These are phyloP conservation scores for Viridothelium virens DNA, from an alignment of 495 filamentous ascomycete species.

Conservation along the genomic window DNA sequence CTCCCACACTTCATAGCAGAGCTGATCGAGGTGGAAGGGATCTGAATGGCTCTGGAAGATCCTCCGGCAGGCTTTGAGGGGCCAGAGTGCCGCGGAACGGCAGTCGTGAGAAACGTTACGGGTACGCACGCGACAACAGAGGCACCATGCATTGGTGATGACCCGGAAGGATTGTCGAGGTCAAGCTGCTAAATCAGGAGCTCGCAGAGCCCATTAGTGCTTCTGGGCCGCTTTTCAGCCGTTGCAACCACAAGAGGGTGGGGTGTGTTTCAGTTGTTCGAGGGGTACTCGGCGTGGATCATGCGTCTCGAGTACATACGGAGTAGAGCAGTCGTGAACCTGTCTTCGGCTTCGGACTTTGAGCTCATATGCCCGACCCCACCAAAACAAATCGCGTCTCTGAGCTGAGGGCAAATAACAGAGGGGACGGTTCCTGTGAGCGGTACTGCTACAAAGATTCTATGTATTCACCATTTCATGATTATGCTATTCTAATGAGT, in stretches of 20 bases:
- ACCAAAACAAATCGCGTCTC: too few relatives aligned
- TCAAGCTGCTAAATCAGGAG: background rate
- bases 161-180: background rate
- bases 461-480: too few relatives aligned
- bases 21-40: background rate
- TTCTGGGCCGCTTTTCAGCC: background rate
- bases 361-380: too few relatives aligned
- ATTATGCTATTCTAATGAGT: too few relatives aligned
- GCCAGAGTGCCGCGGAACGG: background rate
- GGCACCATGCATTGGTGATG: background rate
- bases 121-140: background rate
- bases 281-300: background rate
- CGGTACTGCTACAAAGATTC: too few relatives aligned
- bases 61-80: background rate
- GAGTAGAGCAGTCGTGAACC: too few relatives aligned
- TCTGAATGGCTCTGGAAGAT: background rate
- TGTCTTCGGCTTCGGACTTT: too few relatives aligned
- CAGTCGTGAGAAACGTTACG: background rate
- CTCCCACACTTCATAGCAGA: constrained; percentile 1
- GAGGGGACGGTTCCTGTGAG: too few relatives aligned
- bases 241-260: background rate
- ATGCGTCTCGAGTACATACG: too few relatives aligned
- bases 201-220: background rate
- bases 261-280: background rate
- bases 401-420: too few relatives aligned